These are phyloP conservation scores for Herpotrichia juniperi DNA, from an alignment of 2,329 filamentous ascomycete species.

Conservation along the genomic window DNA sequence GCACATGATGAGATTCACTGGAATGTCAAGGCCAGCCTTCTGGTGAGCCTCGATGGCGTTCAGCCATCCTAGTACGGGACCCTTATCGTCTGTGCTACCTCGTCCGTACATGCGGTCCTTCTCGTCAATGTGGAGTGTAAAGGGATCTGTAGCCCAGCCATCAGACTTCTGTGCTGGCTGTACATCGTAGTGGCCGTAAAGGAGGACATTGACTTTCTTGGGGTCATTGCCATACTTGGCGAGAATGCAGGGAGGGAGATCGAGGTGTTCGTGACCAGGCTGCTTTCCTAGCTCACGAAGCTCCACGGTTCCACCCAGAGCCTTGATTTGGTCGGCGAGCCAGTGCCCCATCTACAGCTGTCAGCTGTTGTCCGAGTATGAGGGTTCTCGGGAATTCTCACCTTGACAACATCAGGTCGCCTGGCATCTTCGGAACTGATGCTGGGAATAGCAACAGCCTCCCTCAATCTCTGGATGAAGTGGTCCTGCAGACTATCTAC, in stretches of 20 bases:
- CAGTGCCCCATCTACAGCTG: slow-evolving; percentile 80
- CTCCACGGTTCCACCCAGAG: slow-evolving; percentile 85
- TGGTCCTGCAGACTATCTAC: slow-evolving; percentile 78
- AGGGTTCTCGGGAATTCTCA: slow-evolving; percentile 34
- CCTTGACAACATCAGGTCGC: slow-evolving; percentile 86
- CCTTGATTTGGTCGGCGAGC: slow-evolving; percentile 80
- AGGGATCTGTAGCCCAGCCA: slow-evolving; percentile 95
- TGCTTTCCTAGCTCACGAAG: slow-evolving; percentile 88
- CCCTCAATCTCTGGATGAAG: slow-evolving; percentile 88
- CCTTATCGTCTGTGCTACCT: slow-evolving; percentile 97
- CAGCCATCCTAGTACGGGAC: slow-evolving; percentile 94
- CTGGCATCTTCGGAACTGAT: slow-evolving; percentile 90
- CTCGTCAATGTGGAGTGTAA: slow-evolving; percentile 83
- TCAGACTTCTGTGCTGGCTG: slow-evolving; percentile 93
- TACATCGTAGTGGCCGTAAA: slow-evolving; percentile 99
- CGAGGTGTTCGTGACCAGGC: slow-evolving; percentile 85
- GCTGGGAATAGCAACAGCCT: slow-evolving; percentile 95
- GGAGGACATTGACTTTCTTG: slow-evolving; percentile 91
- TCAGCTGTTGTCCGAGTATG: background rate
- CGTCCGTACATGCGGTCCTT: slow-evolving; percentile 96
- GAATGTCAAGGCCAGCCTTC: slow-evolving; percentile 91
- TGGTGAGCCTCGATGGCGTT: slow-evolving; percentile 98
- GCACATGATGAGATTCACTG: slow-evolving; percentile 98
- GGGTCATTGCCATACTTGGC: slow-evolving; percentile 91
- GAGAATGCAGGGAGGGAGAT: slow-evolving; percentile 90